Conservation (phyloP, 2,329 filamentous ascomycete genomes). For the Ophiostoma himal-ulmi region DNA sequence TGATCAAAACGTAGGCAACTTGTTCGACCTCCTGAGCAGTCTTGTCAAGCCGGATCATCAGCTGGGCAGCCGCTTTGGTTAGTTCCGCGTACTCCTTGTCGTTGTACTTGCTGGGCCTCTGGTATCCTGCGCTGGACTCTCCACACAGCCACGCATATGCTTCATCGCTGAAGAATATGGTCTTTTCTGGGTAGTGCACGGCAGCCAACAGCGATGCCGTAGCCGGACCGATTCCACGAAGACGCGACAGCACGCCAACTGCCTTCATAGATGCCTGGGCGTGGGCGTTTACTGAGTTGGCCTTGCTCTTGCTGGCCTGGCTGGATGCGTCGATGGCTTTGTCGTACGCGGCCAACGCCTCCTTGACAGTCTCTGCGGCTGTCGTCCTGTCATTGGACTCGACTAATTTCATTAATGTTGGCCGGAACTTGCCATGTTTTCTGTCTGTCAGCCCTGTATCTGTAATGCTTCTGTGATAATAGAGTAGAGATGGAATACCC, state of each 20-base stretch:
- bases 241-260: slow-evolving; percentile 49
- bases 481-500: slow-evolving; percentile 30
- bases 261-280: slow-evolving; percentile 35
- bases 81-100: slow-evolving; percentile 61
- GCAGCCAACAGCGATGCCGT: slow-evolving; percentile 70
- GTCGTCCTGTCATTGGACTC: slow-evolving; percentile 51
- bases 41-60: slow-evolving; percentile 44
- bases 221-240: slow-evolving; percentile 74
- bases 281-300: neutral
- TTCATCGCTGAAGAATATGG: slow-evolving; percentile 78
- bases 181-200: slow-evolving; percentile 51
- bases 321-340: slow-evolving; percentile 36
- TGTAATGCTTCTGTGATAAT: neutral
- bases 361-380: slow-evolving; percentile 45
- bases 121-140: slow-evolving; percentile 38
- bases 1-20: slow-evolving; percentile 63
- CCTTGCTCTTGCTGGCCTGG: slow-evolving; percentile 31
- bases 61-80: slow-evolving; percentile 36
- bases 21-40: slow-evolving; percentile 57
- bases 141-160: slow-evolving; percentile 66
- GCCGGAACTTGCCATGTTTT: slow-evolving; percentile 58
- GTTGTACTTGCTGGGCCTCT: slow-evolving; percentile 59
- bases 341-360: slow-evolving; percentile 41
- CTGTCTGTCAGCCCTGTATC: slow-evolving; percentile 17
- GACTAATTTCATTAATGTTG: slow-evolving; percentile 55